Conservation (phyloP, 2,329 filamentous ascomycete genomes). For the Colletotrichum higginsianum region DNA sequence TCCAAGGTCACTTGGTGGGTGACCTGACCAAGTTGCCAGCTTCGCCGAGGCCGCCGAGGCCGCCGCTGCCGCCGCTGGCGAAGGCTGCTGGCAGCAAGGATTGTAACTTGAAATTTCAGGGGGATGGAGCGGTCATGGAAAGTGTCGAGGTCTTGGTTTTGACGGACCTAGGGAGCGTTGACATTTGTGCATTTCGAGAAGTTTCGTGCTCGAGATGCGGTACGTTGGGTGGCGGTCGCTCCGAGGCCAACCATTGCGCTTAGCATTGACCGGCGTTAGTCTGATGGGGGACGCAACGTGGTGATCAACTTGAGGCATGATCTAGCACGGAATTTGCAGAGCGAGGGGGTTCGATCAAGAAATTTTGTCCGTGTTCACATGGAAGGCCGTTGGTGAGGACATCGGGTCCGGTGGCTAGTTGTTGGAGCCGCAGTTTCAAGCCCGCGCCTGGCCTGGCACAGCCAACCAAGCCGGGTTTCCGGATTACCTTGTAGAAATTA, state of each 20-base stretch:
- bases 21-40: not conserved
- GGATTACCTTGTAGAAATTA: too few relatives aligned
- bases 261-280: not conserved
- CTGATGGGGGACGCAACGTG: not conserved
- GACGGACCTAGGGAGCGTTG: not conserved
- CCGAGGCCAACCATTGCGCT: not conserved
- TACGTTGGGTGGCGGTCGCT: not conserved
- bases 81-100: not conserved
- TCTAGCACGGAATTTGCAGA: not conserved
- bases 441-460: not conserved
- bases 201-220: not conserved
- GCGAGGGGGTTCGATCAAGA: not conserved
- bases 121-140: too few relatives aligned
- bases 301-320: not conserved
- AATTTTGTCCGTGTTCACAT: not conserved
- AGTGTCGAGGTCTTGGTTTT: not conserved
- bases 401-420: too few relatives aligned
- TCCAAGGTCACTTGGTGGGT: not conserved
- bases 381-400: not conserved
- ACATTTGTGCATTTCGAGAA: not conserved
- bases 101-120: not conserved
- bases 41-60: not conserved
- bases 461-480: not conserved
- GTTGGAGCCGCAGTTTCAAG: not conserved
- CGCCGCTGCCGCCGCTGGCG: not conserved